Conservation (phyloP, 192 early-diverging fungal genomes). For the Coemansia erecta region DNA sequence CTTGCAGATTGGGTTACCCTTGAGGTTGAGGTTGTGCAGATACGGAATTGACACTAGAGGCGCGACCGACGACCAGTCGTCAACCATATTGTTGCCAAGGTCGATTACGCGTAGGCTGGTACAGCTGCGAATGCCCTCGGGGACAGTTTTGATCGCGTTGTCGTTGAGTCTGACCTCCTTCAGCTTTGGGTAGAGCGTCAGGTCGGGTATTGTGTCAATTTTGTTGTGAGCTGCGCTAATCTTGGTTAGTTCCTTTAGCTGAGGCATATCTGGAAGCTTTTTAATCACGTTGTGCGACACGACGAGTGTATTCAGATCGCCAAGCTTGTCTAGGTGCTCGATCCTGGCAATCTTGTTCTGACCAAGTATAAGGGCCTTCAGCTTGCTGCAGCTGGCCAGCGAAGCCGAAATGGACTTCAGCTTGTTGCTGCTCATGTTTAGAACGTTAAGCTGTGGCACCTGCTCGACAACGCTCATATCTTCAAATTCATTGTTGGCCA, state of each 20-base stretch:
- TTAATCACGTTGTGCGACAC: slow-evolving; percentile 77
- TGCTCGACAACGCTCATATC: slow-evolving; percentile 12
- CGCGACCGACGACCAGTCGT: slow-evolving; percentile 54
- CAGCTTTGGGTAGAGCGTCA: slow-evolving; percentile 57
- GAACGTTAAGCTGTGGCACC: slow-evolving; percentile 42
- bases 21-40: slow-evolving; percentile 23
- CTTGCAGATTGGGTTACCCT: slow-evolving; percentile 25
- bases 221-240: slow-evolving; percentile 74
- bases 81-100: slow-evolving; percentile 67
- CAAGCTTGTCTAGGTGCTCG: slow-evolving; percentile 60
- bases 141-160: slow-evolving; percentile 65
- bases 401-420: slow-evolving; percentile 59
- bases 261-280: slow-evolving; percentile 55
- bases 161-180: slow-evolving; percentile 76
- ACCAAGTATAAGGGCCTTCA: slow-evolving; percentile 79
- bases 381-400: slow-evolving; percentile 54
- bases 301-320: slow-evolving; percentile 72
- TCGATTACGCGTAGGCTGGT: slow-evolving; percentile 68
- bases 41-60: slow-evolving; percentile 6
- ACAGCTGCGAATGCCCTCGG: slow-evolving; percentile 57
- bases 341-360: slow-evolving; percentile 69
- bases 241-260: slow-evolving; percentile 66
- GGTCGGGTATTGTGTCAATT: slow-evolving; percentile 65
- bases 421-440: slow-evolving; percentile 73
- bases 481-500: slow-evolving; percentile 62